Conservation (phyloP, 495 filamentous ascomycete species). For the Cryomyces antarcticus region DNA sequence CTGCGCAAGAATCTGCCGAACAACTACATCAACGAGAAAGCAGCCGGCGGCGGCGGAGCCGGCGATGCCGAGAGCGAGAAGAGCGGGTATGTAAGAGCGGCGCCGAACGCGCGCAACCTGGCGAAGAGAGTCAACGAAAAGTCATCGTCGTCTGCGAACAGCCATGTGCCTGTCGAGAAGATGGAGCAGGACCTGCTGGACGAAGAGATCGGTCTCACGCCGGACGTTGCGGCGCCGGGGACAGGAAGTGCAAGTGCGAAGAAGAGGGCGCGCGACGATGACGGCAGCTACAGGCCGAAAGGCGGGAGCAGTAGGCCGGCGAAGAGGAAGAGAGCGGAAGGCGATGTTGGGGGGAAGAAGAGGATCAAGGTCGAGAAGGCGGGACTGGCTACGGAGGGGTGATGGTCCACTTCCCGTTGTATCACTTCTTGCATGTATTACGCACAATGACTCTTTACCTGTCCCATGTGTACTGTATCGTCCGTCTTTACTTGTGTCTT, state of each 20-base stretch:
- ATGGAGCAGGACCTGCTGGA: conserved; percentile 29
- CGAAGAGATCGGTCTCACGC: conserved; percentile 30
- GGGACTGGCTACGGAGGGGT: background rate
- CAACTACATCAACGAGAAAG: conserved; percentile 44
- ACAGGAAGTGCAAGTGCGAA: conserved; percentile 23
- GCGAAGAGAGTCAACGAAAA: conserved; percentile 2
- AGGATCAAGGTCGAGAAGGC: background rate
- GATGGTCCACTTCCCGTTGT: too few relatives aligned
- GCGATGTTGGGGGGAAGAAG: background rate
- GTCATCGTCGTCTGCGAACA: conserved; percentile 9
- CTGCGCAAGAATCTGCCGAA: conserved; percentile 63
- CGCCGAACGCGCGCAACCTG: background rate
- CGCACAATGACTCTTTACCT: too few relatives aligned
- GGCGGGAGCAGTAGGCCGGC: conserved; percentile 28
- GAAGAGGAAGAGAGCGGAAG: background rate
- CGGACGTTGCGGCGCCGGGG: conserved; percentile 2
- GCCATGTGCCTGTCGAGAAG: conserved; percentile 11
- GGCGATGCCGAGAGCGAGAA: background rate
- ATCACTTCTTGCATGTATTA: too few relatives aligned
- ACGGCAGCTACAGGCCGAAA: conserved; percentile 50
- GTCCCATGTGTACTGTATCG: too few relatives aligned
- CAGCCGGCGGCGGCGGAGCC: background rate
- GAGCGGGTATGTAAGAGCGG: conserved; percentile 3
- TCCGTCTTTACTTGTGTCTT: too few relatives aligned
- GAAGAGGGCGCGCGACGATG: conserved; percentile 39